Conservation (phyloP, 805 yeast species). For the Candida boleticola region DNA sequence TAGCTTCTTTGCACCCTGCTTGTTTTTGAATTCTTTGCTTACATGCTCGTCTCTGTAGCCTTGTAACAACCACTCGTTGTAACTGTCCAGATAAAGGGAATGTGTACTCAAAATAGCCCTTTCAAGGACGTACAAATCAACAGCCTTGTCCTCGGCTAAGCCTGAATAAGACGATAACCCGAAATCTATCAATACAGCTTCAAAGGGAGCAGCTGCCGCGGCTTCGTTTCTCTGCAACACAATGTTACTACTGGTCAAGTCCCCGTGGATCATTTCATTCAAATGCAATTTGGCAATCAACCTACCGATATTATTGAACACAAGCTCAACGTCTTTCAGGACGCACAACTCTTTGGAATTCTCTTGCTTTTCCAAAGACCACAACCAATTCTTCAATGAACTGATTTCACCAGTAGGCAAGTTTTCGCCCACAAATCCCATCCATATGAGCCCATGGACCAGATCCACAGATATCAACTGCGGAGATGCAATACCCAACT, state of each 20-base stretch:
- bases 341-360: constrained; percentile 19
- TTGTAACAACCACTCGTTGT: constrained; percentile 67
- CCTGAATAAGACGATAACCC: constrained; percentile 80
- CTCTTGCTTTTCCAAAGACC: constrained; percentile 49
- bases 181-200: constrained; percentile 80
- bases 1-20: constrained; percentile 38
- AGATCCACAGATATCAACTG: constrained; percentile 73
- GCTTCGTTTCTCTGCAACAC: constrained; percentile 40
- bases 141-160: constrained; percentile 89
- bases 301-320: constrained; percentile 58
- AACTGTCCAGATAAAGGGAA: constrained; percentile 63
- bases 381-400: constrained; percentile 69
- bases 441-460: constrained; percentile 78
- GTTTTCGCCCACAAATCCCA: constrained; percentile 70
- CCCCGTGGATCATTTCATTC: constrained; percentile 87
- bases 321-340: constrained; percentile 36
- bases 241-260: constrained; percentile 86
- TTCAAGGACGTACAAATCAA: constrained; percentile 92
- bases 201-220: constrained; percentile 6
- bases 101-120: constrained; percentile 91
- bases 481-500: constrained; percentile 68
- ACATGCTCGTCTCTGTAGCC: constrained; percentile 55
- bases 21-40: constrained; percentile 20
- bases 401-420: constrained; percentile 53
- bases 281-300: constrained; percentile 70